Base-by-base conservation (phyloP, 352 stramenopile species). In the Pythium aquatile region DNA sequence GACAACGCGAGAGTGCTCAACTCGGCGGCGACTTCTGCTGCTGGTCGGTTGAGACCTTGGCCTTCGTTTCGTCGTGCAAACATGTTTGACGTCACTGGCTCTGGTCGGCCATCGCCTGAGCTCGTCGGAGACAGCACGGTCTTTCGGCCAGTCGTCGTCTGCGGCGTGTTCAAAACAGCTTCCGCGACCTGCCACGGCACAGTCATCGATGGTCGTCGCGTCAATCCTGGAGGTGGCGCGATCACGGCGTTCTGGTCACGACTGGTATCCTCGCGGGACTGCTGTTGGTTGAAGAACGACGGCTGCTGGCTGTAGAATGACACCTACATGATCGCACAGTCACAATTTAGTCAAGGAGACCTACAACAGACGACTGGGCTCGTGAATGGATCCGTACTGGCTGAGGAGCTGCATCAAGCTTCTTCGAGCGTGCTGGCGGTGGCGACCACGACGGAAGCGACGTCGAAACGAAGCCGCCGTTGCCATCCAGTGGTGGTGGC, bases 131-230 rank as follows among this genome's bases (percentile, higher is more conserved):
- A 78, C 37, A 79, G 44, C 3, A 93, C 57, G 7, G 89, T 84
- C 64, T 94, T 93, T 3, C 83, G 78, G 16, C 73, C 79, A 7
- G 72, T 77, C 17, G 74, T 80, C 1, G 83, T 92, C 66, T 94
- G 85, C 1, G 85, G 85, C 3, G 85, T 94, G 65, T 91, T 91
- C 9, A 94, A 69, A 29, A 94, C 85, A 16, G 85, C 78, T 53
- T 94, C 85, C 3, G 85, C 85, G 37, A 94, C 85, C 68, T 94
- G 85, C 85, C 85, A 94, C 0, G 85, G 85, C 26, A 94, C 85
- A 4, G 85, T 94, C 85, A 94, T 94, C 2, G 85, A 94, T 9
- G 85, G 83, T 2, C 85, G 78, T 33, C 85, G 82, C 33, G 84
- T 84, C 10, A 94, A 75, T 11, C 85, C 85, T 24, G 85, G 85